Conservation (phyloP, 768 basidiomycete species). For the Dentipellis sp. region DNA sequence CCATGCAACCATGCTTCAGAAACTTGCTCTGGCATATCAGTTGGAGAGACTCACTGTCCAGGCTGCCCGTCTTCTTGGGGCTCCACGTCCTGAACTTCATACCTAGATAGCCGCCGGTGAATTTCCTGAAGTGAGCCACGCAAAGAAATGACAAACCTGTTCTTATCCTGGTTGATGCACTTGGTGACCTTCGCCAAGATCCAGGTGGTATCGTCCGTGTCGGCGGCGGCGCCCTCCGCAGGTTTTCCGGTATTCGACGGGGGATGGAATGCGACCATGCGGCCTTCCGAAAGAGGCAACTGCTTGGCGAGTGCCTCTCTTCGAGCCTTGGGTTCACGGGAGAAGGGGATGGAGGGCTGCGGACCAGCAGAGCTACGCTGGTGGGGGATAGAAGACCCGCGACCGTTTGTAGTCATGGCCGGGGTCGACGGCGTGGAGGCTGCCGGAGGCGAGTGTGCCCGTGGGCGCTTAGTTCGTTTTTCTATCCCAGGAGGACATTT, state of each 20-base stretch:
- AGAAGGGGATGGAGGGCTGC: slow-evolving; percentile 36
- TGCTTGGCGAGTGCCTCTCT: slow-evolving; percentile 52
- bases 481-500: neutral
- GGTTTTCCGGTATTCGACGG: slow-evolving; percentile 42
- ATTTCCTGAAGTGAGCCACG: neutral
- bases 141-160: slow-evolving; percentile 34
- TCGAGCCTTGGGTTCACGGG: slow-evolving; percentile 59
- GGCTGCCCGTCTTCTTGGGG: slow-evolving; percentile 75
- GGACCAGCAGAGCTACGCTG: slow-evolving; percentile 52
- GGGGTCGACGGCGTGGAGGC: slow-evolving; percentile 29
- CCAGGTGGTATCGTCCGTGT: slow-evolving; percentile 47
- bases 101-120: slow-evolving; percentile 31
- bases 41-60: slow-evolving; percentile 32
- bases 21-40: neutral
- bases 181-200: slow-evolving; percentile 71
- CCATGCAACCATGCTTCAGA: neutral
- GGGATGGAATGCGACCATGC: slow-evolving; percentile 78
- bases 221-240: slow-evolving; percentile 41
- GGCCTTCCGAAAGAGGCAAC: slow-evolving; percentile 58
- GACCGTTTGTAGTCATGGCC: slow-evolving; percentile 23
- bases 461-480: slow-evolving; percentile 70
- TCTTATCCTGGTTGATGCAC: slow-evolving; percentile 65
- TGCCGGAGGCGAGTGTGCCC: slow-evolving; percentile 58
- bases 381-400: slow-evolving; percentile 47
- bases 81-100: slow-evolving; percentile 82